A percentile compares a stretch with the other conserved stretches of the same genome.
phyloP scores from a whole-genome alignment of 345 rosid genomes.

The Gossypium bickii region DNA sequence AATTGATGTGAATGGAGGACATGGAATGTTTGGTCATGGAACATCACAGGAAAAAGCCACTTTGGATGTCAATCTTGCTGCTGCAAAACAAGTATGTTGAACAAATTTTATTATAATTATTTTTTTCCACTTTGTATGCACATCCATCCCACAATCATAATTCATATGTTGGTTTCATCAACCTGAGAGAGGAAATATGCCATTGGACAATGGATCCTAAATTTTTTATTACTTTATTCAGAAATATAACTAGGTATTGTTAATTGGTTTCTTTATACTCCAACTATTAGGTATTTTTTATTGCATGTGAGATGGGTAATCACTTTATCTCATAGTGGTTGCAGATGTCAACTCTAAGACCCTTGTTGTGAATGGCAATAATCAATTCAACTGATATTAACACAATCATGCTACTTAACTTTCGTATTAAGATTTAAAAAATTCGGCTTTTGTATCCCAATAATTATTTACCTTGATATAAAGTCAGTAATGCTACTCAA shows the following conservation, averaged over 20 bases:
- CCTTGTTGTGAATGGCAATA: background rate
- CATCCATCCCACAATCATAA: background rate
- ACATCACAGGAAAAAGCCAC: constrained; percentile 88
- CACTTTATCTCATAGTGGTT: background rate
- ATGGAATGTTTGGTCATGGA: constrained; percentile 85
- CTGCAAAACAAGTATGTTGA: constrained; percentile 78
- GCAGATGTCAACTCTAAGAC: background rate
- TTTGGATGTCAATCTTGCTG: constrained; percentile 88
- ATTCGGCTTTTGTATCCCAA: background rate
- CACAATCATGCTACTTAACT: background rate
- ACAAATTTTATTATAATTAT: background rate
- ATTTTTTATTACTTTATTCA: background rate
- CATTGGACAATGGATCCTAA: background rate
- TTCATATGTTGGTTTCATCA: background rate
- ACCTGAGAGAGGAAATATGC: background rate
- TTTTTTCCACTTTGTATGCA: constrained; percentile 3
- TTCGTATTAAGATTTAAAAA: constrained; percentile 1
- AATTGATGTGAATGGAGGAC: constrained; percentile 97
- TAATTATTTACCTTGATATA: background rate
- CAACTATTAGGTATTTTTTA: background rate
- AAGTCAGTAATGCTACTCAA: constrained; percentile 5
- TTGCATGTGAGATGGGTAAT: background rate
- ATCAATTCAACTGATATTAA: background rate
- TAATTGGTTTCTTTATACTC: background rate
- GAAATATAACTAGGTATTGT: background rate